phyloP scores from a whole-genome alignment of 306 rosid species.

The cucumber (Cucumis sativus) region Cucumber_9930_V3 NC_026657.2:8753001-8753500 shows the following conservation, averaged over 20 bases:
- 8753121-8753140: constrained; percentile 21
- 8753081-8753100: constrained; percentile 5
- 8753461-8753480: background rate
- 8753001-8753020: no score
- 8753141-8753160: constrained; percentile 18
- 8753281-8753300: constrained; percentile 8
- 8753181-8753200: constrained; percentile 11
- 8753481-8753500: no score
- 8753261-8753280: constrained; percentile 5
- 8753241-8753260: constrained; percentile 1
- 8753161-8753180: constrained; percentile 5
- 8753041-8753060: no score
- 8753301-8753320: background rate
- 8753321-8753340: no score
- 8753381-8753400: background rate
- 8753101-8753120: constrained; percentile 11
- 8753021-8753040: background rate
- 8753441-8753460: constrained; percentile 11
- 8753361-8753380: background rate
- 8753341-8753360: no score
- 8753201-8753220: background rate
- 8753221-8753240: background rate
- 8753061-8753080: constrained; percentile 12
- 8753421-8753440: constrained; percentile 17
- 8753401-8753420: constrained; percentile 16